These are phyloP conservation scores for Debaryomycetaceae sp. DNA, from an alignment of 1,139 yeast genomes.

Conservation along the genomic window DNA sequence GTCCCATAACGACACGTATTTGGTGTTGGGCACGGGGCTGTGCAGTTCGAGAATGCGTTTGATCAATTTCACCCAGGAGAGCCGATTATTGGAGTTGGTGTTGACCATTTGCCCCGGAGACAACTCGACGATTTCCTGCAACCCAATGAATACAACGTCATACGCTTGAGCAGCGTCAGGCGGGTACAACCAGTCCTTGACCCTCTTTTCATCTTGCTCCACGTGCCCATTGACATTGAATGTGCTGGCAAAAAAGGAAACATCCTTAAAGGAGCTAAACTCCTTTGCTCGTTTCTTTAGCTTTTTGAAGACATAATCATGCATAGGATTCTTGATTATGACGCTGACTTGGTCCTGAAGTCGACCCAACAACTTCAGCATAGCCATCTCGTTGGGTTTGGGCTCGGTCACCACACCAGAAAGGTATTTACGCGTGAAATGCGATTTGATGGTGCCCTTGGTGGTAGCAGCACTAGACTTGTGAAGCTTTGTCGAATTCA, in stretches of 20 bases:
- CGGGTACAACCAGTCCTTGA: slow-evolving; percentile 60
- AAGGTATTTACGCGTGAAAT: slow-evolving; percentile 45
- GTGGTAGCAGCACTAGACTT: slow-evolving; percentile 29
- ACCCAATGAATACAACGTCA: slow-evolving; percentile 77
- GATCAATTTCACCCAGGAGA: slow-evolving; percentile 76
- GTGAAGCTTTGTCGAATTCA: slow-evolving; percentile 28
- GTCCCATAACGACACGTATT: slow-evolving; percentile 70
- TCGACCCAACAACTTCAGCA: slow-evolving; percentile 48
- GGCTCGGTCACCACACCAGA: slow-evolving; percentile 35
- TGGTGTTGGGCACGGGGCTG: slow-evolving; percentile 27
- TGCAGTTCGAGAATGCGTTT: slow-evolving; percentile 48
- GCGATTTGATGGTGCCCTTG: slow-evolving; percentile 36
- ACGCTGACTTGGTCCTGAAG: slow-evolving; percentile 42
- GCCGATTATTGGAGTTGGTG: slow-evolving; percentile 67
- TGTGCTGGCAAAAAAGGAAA: slow-evolving; percentile 58
- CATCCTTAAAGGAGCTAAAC: slow-evolving; percentile 48
- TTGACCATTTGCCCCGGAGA: slow-evolving; percentile 87
- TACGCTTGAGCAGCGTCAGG: slow-evolving; percentile 19
- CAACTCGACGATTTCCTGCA: slow-evolving; percentile 90
- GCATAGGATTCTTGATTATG: slow-evolving; percentile 65
- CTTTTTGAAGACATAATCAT: slow-evolving; percentile 59
- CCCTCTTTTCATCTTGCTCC: slow-evolving; percentile 43
- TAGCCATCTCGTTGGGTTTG: slow-evolving; percentile 39
- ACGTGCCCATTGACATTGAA: slow-evolving; percentile 64
- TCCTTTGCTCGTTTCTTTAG: slow-evolving; percentile 44